Percentiles rank a stretch among this genome's conserved stretches.
These are phyloP conservation scores for Colletotrichum sp. DNA, from an alignment of 2,329 filamentous ascomycete species.

Conservation along the genomic window DNA sequence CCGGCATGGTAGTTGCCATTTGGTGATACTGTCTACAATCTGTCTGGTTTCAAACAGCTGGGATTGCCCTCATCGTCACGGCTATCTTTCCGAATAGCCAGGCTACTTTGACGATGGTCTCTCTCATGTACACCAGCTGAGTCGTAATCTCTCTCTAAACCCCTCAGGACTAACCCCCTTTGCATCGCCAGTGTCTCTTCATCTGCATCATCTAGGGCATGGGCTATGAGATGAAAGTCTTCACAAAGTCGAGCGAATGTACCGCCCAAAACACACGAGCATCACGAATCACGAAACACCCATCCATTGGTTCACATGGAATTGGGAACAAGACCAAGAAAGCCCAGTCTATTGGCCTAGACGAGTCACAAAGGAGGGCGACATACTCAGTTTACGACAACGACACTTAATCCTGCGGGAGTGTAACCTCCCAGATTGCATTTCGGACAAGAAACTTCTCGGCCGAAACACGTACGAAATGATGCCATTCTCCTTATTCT, in stretches of 20 bases:
- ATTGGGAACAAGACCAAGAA: neutral
- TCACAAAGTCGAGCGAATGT: neutral
- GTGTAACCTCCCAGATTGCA: neutral
- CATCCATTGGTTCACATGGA: rapidly evolving
- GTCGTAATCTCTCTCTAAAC: neutral
- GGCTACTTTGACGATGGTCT: neutral
- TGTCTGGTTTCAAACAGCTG: neutral
- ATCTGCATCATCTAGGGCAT: neutral
- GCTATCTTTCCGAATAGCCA: neutral
- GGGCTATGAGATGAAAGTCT: neutral
- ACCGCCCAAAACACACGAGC: neutral
- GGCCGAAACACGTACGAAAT: neutral
- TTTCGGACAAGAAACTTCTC: neutral
- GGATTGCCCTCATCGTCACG: neutral
- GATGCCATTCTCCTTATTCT: neutral
- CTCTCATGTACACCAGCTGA: neutral
- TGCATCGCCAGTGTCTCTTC: neutral
- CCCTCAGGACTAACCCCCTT: neutral
- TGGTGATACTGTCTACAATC: neutral
- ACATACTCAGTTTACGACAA: neutral
- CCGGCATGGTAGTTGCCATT: neutral
- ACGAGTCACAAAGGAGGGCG: neutral
- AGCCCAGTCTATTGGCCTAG: neutral
- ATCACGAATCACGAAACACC: neutral
- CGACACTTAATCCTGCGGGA: rapidly evolving